Conservation (phyloP, 768 basidiomycete species). For the Leccinum variicolor region DNA sequence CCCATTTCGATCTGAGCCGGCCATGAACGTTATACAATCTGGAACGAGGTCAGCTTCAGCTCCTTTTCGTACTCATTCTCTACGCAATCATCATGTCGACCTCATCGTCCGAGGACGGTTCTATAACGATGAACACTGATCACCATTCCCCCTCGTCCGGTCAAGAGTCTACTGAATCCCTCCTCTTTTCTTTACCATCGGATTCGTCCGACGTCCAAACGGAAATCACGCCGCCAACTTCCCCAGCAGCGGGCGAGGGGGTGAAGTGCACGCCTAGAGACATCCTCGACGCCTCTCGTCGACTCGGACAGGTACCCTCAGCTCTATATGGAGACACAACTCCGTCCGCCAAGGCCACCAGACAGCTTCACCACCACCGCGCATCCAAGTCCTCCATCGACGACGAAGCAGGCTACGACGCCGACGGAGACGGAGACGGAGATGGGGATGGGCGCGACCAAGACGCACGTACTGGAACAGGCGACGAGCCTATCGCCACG, state of each 20-base stretch:
- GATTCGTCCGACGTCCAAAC: slow-evolving; percentile 17
- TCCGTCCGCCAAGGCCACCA: slow-evolving; percentile 1
- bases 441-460: neutral
- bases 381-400: neutral
- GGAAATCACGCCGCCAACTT: slow-evolving; percentile 19
- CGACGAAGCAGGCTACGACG: slow-evolving; percentile 27
- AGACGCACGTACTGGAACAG: neutral
- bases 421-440: slow-evolving; percentile 14
- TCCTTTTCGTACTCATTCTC: neutral
- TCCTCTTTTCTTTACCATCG: slow-evolving; percentile 9
- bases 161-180: slow-evolving; percentile 10
- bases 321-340: neutral
- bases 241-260: slow-evolving; percentile 14
- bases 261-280: slow-evolving; percentile 6
- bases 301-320: slow-evolving; percentile 5
- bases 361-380: neutral
- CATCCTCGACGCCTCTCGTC: slow-evolving; percentile 11
- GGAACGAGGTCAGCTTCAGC: slow-evolving; percentile 1
- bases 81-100: slow-evolving; percentile 3
- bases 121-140: neutral
- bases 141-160: slow-evolving; percentile 5
- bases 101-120: slow-evolving; percentile 12
- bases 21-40: neutral
- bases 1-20: slow-evolving; percentile 15
- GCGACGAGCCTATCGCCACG: neutral